Conservation (phyloP, 2,329 filamentous ascomycete genomes). For the Venturia nashicola region DNA sequence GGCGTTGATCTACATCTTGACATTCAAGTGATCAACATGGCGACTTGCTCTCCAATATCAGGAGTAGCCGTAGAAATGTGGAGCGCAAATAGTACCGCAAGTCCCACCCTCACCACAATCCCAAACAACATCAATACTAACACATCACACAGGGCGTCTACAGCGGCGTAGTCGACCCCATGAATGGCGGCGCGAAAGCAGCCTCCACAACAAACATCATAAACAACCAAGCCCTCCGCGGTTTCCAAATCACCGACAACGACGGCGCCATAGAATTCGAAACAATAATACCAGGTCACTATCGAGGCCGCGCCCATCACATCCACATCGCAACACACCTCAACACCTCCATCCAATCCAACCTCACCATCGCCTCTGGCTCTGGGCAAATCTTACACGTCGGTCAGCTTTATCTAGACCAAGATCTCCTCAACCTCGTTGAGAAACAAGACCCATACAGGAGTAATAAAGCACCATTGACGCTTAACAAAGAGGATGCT, state of each 20-base stretch:
- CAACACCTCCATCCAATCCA: conserved; percentile 28
- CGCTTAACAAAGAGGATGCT: conserved; percentile 38
- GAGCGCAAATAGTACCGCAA: conserved; percentile 24
- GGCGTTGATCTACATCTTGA: conserved; percentile 39
- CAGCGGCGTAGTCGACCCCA: conserved; percentile 14
- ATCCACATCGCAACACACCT: conserved; percentile 21
- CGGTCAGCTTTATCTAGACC: conserved; percentile 55
- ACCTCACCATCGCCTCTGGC: conserved; percentile 37
- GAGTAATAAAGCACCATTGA: conserved; percentile 31
- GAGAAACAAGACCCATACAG: conserved; percentile 34
- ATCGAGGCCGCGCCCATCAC: conserved; percentile 21
- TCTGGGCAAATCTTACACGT: conserved; percentile 44
- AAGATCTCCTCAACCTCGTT: conserved; percentile 41
- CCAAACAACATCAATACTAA: background rate
- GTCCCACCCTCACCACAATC: background rate
- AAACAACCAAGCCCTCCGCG: conserved; percentile 26
- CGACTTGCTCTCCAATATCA: conserved; percentile 39
- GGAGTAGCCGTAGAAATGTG: conserved; percentile 40
- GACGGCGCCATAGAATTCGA: conserved; percentile 31
- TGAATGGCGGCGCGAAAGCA: conserved; percentile 28
- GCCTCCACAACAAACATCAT: conserved; percentile 19
- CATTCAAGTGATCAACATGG: conserved; percentile 41
- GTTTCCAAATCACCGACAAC: conserved; percentile 29
- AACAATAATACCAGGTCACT: conserved; percentile 34
- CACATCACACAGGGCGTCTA: conserved; percentile 19